Percentiles rank a stretch among this genome's conserved stretches.
Conservation (phyloP, 306 rosid genomes). For the Inga laurina region DNA sequence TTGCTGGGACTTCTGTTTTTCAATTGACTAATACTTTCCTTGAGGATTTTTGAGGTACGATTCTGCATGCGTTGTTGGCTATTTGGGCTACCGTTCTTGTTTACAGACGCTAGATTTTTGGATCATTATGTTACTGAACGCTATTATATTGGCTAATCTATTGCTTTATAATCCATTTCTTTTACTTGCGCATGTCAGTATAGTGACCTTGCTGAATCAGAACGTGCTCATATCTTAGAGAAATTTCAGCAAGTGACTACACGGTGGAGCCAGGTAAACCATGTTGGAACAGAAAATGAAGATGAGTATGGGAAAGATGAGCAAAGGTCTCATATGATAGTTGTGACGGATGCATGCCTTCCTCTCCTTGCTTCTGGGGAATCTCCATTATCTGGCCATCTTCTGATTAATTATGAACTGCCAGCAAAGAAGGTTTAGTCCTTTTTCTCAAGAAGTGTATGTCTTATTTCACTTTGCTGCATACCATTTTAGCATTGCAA, state of each 20-base stretch:
- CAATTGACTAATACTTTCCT: not conserved
- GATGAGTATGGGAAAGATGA: conserved; percentile 52
- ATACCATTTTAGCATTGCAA: not conserved
- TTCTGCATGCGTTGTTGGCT: not conserved
- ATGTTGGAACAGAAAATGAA: conserved; percentile 47
- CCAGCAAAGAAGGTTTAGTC: conserved; percentile 72
- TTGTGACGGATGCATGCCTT: conserved; percentile 88
- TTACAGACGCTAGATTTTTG: not conserved
- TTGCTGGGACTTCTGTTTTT: not conserved
- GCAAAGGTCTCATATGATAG: conserved; percentile 71
- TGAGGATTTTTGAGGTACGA: not conserved
- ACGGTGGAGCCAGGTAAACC: conserved; percentile 57
- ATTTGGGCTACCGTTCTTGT: not conserved
- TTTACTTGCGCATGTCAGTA: conserved; percentile 49
- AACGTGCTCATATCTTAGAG: conserved; percentile 64
- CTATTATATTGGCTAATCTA: conserved; percentile 18
- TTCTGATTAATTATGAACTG: conserved; percentile 81
- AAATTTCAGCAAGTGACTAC: conserved; percentile 56
- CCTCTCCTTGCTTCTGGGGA: conserved; percentile 85
- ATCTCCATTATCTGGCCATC: conserved; percentile 60
- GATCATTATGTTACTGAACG: not conserved
- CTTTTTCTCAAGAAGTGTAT: not conserved
- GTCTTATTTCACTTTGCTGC: not conserved
- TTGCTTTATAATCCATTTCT: conserved; percentile 8
- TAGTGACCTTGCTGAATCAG: conserved; percentile 88